Base-by-base conservation (phyloP, 371 early-diverging fungal genomes). In the Smittium culicis region DNA sequence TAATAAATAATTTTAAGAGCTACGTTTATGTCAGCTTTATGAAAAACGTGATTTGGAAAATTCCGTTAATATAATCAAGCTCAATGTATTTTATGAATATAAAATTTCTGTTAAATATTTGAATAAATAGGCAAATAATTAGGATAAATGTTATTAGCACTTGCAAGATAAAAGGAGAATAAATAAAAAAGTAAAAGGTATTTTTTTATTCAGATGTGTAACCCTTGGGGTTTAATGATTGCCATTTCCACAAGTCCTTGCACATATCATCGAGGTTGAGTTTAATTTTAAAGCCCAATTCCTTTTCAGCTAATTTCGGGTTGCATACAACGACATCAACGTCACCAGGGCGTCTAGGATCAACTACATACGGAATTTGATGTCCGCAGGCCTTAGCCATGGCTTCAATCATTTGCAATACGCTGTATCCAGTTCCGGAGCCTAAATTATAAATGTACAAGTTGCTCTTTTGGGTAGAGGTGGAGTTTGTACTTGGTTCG, bases 241-340 rank as follows among this genome's bases (percentile, higher is more conserved):
- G 87, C 91, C 91, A 91, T 67, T 83, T 82, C 93, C 93, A 93
- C 35, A 88, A 80, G 66, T 90, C 89, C 8, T 74, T 78, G 71
- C 93, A 93, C 78, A 90, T 89, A 55, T 86, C 85, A 55, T 86
- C 83, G 68, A 89, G 70, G 14, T 78, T 70, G 60, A 77, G 79
- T 31, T 79, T 78, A 17, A 89, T 86, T 71, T 81, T 83, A 88
- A 93, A 93, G 34, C 82, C 73, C 61, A 93, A 78, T 70, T 85
- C 89, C 32, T 67, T 69, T 63, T 82, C 75, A 24, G 93, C 91
- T 67, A 82, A 81, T 67, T 80, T 35, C 28, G 91, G 86, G 66
- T 91, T 82, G 31, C 93, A 90, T 16, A 88, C 85, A 65, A 91
- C 80, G 69, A 83, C 81, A 67, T 85, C 88, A 24, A 89, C 87